Base-by-base conservation (phyloP, 495 filamentous ascomycete genomes). In the Neurospora tetrasperma region DNA sequence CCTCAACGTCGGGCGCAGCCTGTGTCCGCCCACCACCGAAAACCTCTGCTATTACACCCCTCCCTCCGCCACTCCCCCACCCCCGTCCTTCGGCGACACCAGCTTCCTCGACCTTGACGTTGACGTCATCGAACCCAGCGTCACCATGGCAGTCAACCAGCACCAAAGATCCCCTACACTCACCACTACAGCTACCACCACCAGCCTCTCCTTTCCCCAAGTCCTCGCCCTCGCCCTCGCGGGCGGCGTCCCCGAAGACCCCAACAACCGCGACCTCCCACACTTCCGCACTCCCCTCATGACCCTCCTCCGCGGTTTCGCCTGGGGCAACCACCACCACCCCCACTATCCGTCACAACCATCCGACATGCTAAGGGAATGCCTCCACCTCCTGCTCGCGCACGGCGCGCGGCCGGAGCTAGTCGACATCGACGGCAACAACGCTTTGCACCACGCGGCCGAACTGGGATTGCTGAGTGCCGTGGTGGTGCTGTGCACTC, bases 401-500 rank as follows among this genome's bases (percentile, higher is more conserved):
- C 72, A 40, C 20, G 72, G 72, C 5, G 72, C 72, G 1, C 27
- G 38, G 9, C 66, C 66, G 0, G 72, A 70, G 43, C 42, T 71
- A 39, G 39, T 35, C 7, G 69, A 73, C 14, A 70, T 46, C 3
- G 72, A 59, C 16, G 72, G 72, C 9, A 59, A 70, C 9, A 73
- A 73, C 18, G 72, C 72, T 7, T 23, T 70, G 38, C 72, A 73
- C n/a, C 59, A 70, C 42, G 72, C 72, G 1, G 72, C 69, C 16
- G 31, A 40, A 40, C 16, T 73, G 44, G 72, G 68, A 16, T 12
- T 73, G 31, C 11, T 42, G 18, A 35, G 23, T 40, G 31, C 54
- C 6, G 54, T 62, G 54, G 27, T 62, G 12, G 54, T 31, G 54
- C 14, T 62, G 27, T 62, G 54, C 54, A 14, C 16, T 1, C 54